Evolutionary conservation across 371 early-diverging fungal species (phyloP).

Genomic region (Zychaea mexicana): DNA sequence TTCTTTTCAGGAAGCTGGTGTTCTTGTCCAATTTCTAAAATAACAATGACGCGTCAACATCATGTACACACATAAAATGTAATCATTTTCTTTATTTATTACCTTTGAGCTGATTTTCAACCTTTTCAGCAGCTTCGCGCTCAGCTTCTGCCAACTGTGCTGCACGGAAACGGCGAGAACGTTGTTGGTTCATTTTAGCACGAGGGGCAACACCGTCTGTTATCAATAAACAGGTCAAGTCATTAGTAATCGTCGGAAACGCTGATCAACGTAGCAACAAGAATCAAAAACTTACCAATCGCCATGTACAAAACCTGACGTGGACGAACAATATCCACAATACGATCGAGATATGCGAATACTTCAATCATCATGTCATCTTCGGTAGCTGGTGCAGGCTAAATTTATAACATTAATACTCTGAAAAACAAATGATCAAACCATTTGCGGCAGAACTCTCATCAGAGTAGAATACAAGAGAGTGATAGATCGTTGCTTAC

Average conservation of each 20-base stretch:
- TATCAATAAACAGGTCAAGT: neutral
- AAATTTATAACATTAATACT: neutral
- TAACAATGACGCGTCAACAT: neutral
- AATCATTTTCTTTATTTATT: neutral
- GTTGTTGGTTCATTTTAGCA: constrained; percentile 99
- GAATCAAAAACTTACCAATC: constrained; percentile 61
- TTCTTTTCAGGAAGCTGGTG: constrained; percentile 60
- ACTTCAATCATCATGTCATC: constrained; percentile 95
- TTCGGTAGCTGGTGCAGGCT: constrained; percentile 90
- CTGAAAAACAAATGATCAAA: too few relatives aligned
- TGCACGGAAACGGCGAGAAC: constrained; percentile 97
- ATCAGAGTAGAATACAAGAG: neutral
- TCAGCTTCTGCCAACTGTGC: constrained; percentile 84
- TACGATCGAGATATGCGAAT: constrained; percentile 93
- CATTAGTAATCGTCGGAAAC: too few relatives aligned
- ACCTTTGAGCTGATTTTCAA: constrained; percentile 56
- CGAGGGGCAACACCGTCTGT: constrained; percentile 99
- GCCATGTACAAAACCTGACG: constrained; percentile 96
- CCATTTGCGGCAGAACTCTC: neutral
- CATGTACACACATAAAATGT: neutral
- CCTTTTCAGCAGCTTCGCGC: constrained; percentile 71
- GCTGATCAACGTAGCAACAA: neutral
- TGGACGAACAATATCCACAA: constrained; percentile 92
- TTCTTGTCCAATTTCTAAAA: constrained; percentile 50
- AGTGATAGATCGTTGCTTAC: constrained; percentile 28